These are phyloP conservation scores for Prunus mira DNA, from an alignment of 306 rosid species.

Conservation along the genomic window DNA sequence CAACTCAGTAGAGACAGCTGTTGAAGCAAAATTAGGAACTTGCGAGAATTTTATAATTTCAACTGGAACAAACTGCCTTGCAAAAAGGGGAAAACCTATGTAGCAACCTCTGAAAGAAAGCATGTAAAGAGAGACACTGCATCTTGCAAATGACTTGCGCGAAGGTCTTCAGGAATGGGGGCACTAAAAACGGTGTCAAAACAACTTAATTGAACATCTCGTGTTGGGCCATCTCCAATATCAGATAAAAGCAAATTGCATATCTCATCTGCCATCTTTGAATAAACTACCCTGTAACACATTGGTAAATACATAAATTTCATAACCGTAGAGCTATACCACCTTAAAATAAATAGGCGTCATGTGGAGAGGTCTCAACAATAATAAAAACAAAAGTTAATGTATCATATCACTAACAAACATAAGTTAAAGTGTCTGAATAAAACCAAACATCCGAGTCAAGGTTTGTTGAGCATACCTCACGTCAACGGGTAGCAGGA, in stretches of 20 bases:
- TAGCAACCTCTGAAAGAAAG: slow-evolving; percentile 65
- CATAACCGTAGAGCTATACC: background rate
- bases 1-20: no score
- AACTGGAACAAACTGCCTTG: background rate
- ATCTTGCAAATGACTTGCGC: slow-evolving; percentile 77
- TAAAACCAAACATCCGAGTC: background rate
- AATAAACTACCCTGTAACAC: slow-evolving; percentile 63
- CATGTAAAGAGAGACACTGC: slow-evolving; percentile 74
- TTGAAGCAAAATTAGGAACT: no score
- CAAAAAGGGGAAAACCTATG: slow-evolving; percentile 25
- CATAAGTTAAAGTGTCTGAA: background rate
- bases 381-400: background rate
- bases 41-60: no score
- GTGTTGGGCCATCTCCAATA: slow-evolving; percentile 55
- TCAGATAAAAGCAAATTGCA: slow-evolving; percentile 61
- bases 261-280: slow-evolving; percentile 85
- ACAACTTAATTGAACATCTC: slow-evolving; percentile 73
- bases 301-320: background rate
- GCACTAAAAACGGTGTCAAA: slow-evolving; percentile 72
- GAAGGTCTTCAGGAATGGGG: slow-evolving; percentile 78
- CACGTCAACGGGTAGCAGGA: slow-evolving; percentile 66
- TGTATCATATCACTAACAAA: background rate
- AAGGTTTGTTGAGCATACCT: slow-evolving; percentile 49
- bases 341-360: background rate
- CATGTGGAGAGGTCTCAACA: background rate